Evolutionary conservation across 179 eudicot genomes (phyloP).

Genomic region (Silene coronaria): DNA sequence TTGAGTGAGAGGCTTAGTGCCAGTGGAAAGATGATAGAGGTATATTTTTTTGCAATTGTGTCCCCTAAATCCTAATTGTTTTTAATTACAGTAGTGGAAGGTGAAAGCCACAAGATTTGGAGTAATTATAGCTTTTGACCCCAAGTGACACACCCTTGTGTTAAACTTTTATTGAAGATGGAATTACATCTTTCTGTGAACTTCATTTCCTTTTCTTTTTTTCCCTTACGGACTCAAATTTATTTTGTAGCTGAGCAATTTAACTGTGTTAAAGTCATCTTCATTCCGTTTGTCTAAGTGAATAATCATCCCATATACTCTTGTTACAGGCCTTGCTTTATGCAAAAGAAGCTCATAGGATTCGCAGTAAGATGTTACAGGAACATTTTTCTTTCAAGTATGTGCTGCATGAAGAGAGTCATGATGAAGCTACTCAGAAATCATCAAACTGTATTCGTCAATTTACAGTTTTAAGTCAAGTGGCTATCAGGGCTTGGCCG

Average conservation of each 20-base stretch:
- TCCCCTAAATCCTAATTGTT: slow-evolving; percentile 7
- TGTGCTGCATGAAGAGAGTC: slow-evolving; percentile 34
- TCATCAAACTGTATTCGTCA: slow-evolving; percentile 33
- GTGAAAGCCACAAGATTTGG: background rate
- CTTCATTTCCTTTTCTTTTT: background rate
- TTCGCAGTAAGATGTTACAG: slow-evolving; percentile 62
- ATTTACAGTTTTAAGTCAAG: slow-evolving; percentile 38
- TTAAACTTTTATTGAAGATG: background rate
- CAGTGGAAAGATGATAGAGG: slow-evolving; percentile 66
- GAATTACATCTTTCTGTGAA: background rate
- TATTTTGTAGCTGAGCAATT: no score
- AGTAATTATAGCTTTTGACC: background rate
- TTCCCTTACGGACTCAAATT: background rate
- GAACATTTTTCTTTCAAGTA: slow-evolving; percentile 54
- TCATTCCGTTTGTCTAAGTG: background rate
- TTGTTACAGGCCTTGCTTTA: slow-evolving; percentile 55
- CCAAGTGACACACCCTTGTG: background rate
- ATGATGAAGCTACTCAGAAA: slow-evolving; percentile 36
- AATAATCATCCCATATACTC: background rate
- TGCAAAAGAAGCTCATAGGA: slow-evolving; percentile 80
- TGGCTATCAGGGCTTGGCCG: slow-evolving; percentile 49
- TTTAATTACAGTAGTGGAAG: background rate
- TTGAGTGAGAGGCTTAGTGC: slow-evolving; percentile 56
- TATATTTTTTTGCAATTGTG: slow-evolving; percentile 16
- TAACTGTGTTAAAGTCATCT: background rate